Evolutionary conservation across 73 alveolate genomes (phyloP).

Genomic region (Effrenium voratum): DNA sequence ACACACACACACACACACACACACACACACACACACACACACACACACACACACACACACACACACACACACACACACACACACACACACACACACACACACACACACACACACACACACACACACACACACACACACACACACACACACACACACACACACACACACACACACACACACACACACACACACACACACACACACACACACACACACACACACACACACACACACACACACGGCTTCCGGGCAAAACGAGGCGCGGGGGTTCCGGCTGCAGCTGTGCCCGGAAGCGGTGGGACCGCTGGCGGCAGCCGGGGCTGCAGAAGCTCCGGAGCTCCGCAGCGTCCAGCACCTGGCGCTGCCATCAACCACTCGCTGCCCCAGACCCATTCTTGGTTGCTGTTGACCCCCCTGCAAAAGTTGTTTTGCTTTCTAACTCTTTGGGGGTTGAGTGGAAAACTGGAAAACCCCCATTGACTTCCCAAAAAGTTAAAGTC

Average conservation of each 20-base stretch:
- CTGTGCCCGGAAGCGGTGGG: conserved; percentile 34
- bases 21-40: conserved; percentile 53
- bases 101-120: conserved; percentile 43
- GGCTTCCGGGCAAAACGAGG: too few species aligned
- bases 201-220: conserved; percentile 53
- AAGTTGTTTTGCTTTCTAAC: too few species aligned
- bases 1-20: conserved; percentile 25
- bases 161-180: conserved; percentile 53
- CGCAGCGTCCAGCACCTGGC: conserved; percentile 13
- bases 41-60: conserved; percentile 53
- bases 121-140: conserved; percentile 53
- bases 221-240: conserved; percentile 44
- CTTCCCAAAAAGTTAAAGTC: too few species aligned
- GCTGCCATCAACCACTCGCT: too few species aligned
- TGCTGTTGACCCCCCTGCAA: too few species aligned
- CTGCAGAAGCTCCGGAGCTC: conserved; percentile 61
- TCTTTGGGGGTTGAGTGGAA: too few species aligned
- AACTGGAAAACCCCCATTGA: too few species aligned
- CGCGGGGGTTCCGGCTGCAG: conserved; percentile 41
- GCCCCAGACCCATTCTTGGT: too few species aligned
- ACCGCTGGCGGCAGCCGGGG: conserved; percentile 19
- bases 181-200: conserved; percentile 53
- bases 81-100: conserved; percentile 53
- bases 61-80: conserved; percentile 53
- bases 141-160: conserved; percentile 53